Conservation (phyloP, 164 flowering plant species). For the Akebia trifoliata region DNA sequence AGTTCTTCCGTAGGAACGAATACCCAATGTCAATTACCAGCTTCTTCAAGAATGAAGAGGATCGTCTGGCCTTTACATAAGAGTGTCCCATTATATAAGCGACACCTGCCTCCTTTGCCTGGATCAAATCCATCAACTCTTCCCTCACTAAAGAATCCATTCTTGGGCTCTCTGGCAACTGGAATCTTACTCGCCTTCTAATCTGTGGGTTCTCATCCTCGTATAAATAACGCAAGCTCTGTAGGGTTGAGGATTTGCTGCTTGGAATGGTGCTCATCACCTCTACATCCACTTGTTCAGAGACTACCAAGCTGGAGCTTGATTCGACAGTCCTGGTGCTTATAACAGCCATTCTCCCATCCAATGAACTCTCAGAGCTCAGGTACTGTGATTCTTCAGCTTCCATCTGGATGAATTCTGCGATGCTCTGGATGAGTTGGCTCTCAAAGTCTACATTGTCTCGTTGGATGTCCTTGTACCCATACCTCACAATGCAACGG, state of each 20-base stretch:
- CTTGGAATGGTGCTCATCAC: constrained; percentile 14
- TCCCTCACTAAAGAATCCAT: constrained; percentile 35
- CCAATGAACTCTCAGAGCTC: constrained; percentile 32
- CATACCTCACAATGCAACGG: constrained; percentile 83
- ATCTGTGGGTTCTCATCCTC: constrained; percentile 34
- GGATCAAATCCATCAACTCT: constrained; percentile 40
- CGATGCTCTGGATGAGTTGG: constrained; percentile 68
- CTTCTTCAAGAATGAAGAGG: constrained; percentile 44
- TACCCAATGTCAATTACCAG: constrained; percentile 42
- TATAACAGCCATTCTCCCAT: constrained; percentile 49
- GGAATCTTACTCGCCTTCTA: constrained; percentile 38
- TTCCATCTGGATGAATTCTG: constrained; percentile 89
- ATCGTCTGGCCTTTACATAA: constrained; percentile 41
- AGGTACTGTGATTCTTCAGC: constrained; percentile 53
- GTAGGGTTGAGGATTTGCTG: constrained; percentile 34
- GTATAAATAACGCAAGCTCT: constrained; percentile 27
- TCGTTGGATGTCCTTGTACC: constrained; percentile 74
- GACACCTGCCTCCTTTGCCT: constrained; percentile 46
- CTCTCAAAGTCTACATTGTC: constrained; percentile 81
- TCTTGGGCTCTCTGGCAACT: constrained; percentile 23
- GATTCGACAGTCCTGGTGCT: constrained; percentile 25
- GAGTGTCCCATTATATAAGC: constrained; percentile 54
- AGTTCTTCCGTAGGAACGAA: constrained; percentile 48
- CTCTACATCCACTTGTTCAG: constrained; percentile 20
- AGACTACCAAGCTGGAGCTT: constrained; percentile 23